These are phyloP conservation scores for Stenogyne calaminthoides DNA, from an alignment of 305 asterid genomes.

Conservation along the genomic window DNA sequence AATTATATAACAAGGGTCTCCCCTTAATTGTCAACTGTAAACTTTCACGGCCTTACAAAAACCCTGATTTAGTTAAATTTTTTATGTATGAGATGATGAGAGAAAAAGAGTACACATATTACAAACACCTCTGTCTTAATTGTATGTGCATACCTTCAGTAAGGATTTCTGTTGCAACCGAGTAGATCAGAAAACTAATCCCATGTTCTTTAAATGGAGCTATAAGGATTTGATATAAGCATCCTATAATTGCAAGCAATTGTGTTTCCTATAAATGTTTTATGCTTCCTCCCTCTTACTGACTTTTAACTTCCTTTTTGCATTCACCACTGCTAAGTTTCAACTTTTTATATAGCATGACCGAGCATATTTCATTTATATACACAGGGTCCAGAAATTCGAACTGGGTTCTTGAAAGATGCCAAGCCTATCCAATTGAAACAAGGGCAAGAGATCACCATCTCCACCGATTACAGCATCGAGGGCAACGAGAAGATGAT, in stretches of 20 bases:
- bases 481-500: constrained; percentile 57
- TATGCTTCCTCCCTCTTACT: not conserved
- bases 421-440: constrained; percentile 54
- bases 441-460: constrained; percentile 55
- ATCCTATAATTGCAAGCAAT: not conserved
- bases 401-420: constrained; percentile 65
- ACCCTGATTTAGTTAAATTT: not conserved
- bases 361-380: not conserved
- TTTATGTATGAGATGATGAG: not conserved
- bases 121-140: not conserved
- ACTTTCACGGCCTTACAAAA: not conserved
- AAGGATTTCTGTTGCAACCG: not conserved
- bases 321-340: not conserved
- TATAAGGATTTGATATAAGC: not conserved
- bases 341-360: not conserved
- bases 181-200: not conserved
- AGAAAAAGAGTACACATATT: not conserved
- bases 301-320: constrained; percentile 1
- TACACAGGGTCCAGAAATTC: constrained; percentile 66
- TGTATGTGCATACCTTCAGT: not conserved
- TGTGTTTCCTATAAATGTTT: not conserved
- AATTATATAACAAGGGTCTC: not conserved
- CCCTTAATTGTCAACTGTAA: not conserved
- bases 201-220: not conserved
- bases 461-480: constrained; percentile 55